Base-by-base conservation (phyloP, 2,329 filamentous ascomycete species). In the Penicillium hesseltinei region DNA sequence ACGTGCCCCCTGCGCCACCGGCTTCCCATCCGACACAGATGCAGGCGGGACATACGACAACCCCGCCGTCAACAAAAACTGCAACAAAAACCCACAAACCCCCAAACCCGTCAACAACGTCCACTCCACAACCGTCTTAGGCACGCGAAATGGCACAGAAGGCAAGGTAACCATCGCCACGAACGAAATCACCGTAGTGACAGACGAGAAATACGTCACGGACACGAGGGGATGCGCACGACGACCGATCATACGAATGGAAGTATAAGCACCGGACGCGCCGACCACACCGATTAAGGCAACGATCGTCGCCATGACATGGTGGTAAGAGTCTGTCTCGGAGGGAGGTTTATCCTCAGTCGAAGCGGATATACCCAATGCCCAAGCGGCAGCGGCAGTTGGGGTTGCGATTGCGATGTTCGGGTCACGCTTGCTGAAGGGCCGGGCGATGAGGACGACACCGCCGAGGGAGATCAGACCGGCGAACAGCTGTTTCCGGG, bases 391-490 rank as follows among this genome's bases (percentile, higher is more conserved):
- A 9, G 56, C 54, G 13, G 61, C 61, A 13, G 64, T 66, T 19
- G 72, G 57, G 2, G 43, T 56, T n/a, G 59, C 57, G 4, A 50
- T 48, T 9, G 61, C 47, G 2, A 10, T 25, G 21, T 4, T 40
- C 2, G 49, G 60, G 31, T 65, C 58, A 15, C 50, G 52, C 11
- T 56, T 56, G 17, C 54, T 51, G 54, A 75, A 75, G 7, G 91
- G 92, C 21, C 87, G 84, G 0, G 92, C 91, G 64, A 97, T 96
- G 54, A 96, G 79, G 10, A 96, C 78, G 0, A 97, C 91, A 1
- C 92, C 92, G 0, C 86, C 75, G 7, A 96, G 79, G 4, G 91
- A 92, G 23, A 95, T 72, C 2, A 91, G 71, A 0, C 86, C 89
- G 0, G 89, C 91, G 3, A 93, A 79, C 71, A 91, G 88, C 71